These are phyloP conservation scores for Xylaria venustula DNA, from an alignment of 495 filamentous ascomycete genomes.

Conservation along the genomic window DNA sequence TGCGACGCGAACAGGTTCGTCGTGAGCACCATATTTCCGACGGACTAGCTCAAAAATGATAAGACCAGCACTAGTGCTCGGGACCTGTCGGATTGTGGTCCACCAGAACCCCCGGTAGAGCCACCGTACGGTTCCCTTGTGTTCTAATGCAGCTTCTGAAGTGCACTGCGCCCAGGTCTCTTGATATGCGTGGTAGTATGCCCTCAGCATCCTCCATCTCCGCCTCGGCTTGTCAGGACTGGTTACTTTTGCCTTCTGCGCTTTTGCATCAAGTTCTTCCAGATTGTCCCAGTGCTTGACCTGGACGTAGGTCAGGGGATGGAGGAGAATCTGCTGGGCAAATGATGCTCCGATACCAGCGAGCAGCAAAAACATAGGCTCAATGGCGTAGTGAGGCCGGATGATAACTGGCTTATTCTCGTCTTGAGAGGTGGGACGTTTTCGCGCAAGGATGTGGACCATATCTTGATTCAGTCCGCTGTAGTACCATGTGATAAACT, in stretches of 20 bases:
- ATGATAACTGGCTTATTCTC: constrained; percentile 54
- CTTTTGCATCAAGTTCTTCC: constrained; percentile 67
- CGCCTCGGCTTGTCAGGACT: constrained; percentile 25
- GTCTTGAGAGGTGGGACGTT: constrained; percentile 28
- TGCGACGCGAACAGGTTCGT: constrained; percentile 58
- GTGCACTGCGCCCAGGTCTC: constrained; percentile 70
- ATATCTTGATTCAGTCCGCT: constrained; percentile 51
- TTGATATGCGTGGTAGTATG: constrained; percentile 74
- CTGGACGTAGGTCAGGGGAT: constrained; percentile 75
- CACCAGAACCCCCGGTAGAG: constrained; percentile 74
- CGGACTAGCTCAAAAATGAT: constrained; percentile 88
- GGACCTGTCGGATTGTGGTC: constrained; percentile 76
- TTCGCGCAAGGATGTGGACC: constrained; percentile 40
- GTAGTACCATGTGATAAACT: constrained; percentile 76
- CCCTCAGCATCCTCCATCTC: constrained; percentile 54
- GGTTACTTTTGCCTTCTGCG: constrained; percentile 44
- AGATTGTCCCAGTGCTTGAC: constrained; percentile 74
- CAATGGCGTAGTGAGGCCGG: constrained; percentile 79
- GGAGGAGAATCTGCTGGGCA: constrained; percentile 73
- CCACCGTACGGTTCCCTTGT: constrained; percentile 65
- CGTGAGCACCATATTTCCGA: constrained; percentile 69
- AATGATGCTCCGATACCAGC: constrained; percentile 77
- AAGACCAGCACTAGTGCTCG: constrained; percentile 83
- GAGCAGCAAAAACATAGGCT: constrained; percentile 75
- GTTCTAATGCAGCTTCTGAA: constrained; percentile 59